These are phyloP conservation scores for Gossypium armourianum DNA, from an alignment of 441 rosid species.

Conservation along the genomic window DNA sequence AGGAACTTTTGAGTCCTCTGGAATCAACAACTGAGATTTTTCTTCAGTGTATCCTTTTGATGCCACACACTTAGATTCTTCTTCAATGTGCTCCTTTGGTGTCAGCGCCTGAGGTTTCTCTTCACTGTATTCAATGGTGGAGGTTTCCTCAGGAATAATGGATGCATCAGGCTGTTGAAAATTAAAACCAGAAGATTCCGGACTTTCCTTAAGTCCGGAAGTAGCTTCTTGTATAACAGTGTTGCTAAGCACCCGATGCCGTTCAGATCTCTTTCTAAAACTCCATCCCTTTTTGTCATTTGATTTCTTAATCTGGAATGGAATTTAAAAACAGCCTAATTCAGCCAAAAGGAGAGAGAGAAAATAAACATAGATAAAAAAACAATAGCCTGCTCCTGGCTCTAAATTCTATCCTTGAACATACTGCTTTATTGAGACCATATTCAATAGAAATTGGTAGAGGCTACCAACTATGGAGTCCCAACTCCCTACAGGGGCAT, in stretches of 20 bases:
- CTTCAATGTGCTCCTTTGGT: background rate
- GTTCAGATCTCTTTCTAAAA: conserved; percentile 15
- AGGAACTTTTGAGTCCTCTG: background rate
- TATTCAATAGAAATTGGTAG: background rate
- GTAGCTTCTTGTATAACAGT: conserved; percentile 8
- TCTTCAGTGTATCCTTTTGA: background rate
- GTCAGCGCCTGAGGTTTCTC: background rate
- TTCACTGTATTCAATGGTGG: background rate
- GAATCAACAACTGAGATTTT: background rate
- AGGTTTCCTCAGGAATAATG: background rate
- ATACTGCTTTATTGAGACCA: background rate
- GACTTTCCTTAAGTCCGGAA: conserved; percentile 9
- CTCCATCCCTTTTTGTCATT: conserved; percentile 16
- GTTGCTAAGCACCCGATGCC: conserved; percentile 16
- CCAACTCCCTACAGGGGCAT: background rate
- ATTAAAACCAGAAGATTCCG: conserved; percentile 8
- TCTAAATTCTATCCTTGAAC: background rate
- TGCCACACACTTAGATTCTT: background rate
- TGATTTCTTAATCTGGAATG: conserved; percentile 10
- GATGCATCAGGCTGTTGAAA: background rate
- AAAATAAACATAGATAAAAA: background rate
- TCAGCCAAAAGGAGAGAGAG: background rate
- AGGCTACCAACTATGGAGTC: background rate
- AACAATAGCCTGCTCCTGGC: background rate
- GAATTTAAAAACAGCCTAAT: background rate